Evolutionary conservation across 176 grass and related monocot species (phyloP).

Genomic region (Carex kokanica): DNA sequence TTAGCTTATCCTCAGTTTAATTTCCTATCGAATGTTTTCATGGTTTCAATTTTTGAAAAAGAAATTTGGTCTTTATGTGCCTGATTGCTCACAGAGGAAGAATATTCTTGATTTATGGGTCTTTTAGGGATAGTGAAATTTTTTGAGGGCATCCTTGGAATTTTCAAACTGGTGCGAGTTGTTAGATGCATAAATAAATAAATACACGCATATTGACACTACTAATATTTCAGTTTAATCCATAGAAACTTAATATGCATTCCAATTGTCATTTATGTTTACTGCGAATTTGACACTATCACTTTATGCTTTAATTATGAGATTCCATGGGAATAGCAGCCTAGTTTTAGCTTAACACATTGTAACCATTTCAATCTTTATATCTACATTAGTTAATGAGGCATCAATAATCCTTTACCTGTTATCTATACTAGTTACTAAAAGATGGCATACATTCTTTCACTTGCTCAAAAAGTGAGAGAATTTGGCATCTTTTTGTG

Average conservation of each 20-base stretch:
- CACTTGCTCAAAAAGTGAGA: background rate
- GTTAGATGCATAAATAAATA: background rate
- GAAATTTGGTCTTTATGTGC: background rate
- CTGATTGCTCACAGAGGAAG: background rate
- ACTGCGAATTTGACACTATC: background rate
- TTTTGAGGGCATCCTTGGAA: background rate
- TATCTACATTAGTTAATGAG: background rate
- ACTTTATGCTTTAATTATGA: background rate
- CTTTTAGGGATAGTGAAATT: background rate
- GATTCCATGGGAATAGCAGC: background rate
- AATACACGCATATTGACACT: background rate
- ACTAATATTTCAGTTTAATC: background rate
- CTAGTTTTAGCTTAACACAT: background rate
- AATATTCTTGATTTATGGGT: background rate
- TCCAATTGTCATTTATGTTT: background rate
- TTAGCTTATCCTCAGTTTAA: background rate
- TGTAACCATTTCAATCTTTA: background rate
- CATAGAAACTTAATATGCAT: background rate
- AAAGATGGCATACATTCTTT: conserved; percentile 4
- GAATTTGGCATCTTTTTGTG: background rate
- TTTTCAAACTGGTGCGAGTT: background rate
- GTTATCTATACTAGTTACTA: background rate
- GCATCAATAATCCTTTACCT: background rate
- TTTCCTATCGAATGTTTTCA: background rate
- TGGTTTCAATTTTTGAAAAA: background rate